Conservation (phyloP, 2,329 filamentous ascomycete genomes). For the Cladophialophora psammophila region DNA sequence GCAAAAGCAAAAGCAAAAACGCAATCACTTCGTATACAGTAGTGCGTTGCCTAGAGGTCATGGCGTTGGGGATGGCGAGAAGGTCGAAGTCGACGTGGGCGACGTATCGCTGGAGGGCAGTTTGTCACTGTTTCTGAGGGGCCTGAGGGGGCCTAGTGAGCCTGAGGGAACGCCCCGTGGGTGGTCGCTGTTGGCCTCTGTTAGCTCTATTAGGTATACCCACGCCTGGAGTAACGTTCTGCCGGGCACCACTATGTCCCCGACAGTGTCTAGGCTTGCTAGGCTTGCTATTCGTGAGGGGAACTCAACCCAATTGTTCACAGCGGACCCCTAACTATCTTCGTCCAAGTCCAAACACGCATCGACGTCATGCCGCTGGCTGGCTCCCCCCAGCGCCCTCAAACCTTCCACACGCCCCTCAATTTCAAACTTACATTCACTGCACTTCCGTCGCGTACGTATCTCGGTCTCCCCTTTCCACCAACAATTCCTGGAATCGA, state of each 20-base stretch:
- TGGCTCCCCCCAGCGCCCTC: neutral
- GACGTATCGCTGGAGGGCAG: neutral
- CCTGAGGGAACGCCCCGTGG: neutral
- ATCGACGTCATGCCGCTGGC: neutral
- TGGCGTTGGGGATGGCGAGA: neutral
- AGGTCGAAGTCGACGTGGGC: neutral
- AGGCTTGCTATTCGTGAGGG: neutral
- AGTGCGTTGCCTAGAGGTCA: neutral
- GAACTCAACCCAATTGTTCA: too few relatives aligned
- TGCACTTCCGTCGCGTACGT: neutral
- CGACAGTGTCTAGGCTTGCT: neutral
- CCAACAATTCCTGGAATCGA: neutral
- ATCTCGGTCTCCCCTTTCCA: neutral
- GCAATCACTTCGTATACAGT: neutral
- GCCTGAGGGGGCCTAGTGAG: neutral
- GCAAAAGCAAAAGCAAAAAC: neutral
- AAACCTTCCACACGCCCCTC: neutral
- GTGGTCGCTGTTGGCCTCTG: neutral
- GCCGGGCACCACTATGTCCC: neutral
- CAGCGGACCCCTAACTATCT: too few relatives aligned
- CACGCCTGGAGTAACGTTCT: slow-evolving; percentile 7
- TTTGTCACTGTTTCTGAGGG: neutral
- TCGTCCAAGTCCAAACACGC: neutral
- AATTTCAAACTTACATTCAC: neutral
- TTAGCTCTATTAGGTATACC: neutral